These are phyloP conservation scores for Mortierella sp. DNA, from an alignment of 371 early-diverging fungal genomes.

Conservation along the genomic window DNA sequence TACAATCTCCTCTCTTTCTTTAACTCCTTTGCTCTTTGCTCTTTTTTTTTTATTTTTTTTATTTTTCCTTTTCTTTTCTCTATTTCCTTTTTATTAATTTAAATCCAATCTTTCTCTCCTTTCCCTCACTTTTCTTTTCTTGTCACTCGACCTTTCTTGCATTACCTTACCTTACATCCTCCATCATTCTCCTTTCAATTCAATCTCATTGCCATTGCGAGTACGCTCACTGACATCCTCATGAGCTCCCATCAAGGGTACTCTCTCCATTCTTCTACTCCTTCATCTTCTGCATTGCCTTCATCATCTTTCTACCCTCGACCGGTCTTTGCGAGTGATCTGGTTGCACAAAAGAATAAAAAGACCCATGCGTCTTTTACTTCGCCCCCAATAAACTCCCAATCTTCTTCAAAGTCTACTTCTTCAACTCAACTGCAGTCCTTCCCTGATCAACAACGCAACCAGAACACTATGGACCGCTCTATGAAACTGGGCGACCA, in stretches of 20 bases:
- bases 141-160: background rate
- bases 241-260: constrained; percentile 20
- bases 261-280: constrained; percentile 15
- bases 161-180: background rate
- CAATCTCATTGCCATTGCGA: constrained; percentile 3
- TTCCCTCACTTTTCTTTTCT: background rate
- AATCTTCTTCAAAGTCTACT: background rate
- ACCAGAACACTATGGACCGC: constrained; percentile 29
- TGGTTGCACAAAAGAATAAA: constrained; percentile 31
- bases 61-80: background rate
- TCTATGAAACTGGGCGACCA: constrained; percentile 29
- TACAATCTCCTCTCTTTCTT: no score
- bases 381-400: background rate
- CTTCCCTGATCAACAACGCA: background rate
- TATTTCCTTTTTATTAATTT: background rate
- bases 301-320: constrained; percentile 25
- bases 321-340: constrained; percentile 55
- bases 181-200: background rate
- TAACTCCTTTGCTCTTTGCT: background rate
- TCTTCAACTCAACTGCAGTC: background rate
- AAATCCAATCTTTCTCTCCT: background rate
- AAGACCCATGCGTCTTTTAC: background rate
- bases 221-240: background rate
- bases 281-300: constrained; percentile 22
- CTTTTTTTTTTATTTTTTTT: background rate